Evolutionary conservation across 2,329 filamentous ascomycete genomes (phyloP), one percentile per base, ranked within the genome.

Genomic region (Fusarium setosum): DNA sequence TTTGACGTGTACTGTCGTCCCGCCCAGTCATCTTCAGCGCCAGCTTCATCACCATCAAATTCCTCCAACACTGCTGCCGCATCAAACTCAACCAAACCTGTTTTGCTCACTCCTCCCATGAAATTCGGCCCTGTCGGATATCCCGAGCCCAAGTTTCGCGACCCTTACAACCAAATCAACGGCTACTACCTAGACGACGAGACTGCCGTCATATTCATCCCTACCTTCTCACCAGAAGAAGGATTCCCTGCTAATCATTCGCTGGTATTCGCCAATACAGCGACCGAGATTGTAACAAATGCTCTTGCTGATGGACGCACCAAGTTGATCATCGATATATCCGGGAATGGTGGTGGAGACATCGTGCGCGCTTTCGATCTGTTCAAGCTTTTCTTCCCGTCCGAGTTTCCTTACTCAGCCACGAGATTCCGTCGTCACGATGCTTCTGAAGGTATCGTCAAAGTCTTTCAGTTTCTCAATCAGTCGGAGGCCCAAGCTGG

Each of bases 281-380:
- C 38, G 1, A 41, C 23, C 7, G 18, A 42, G 3, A 53, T 50
- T 21, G 29, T 55, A 2, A 15, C 12, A 4, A 9, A 15, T n/a
- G 62, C 62, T 13, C 1, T 47, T 2, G 42, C 20, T 0, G 29
- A 55, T 7, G 61, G 61, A 2, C 63, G 59, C 6, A 58, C 54
- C 21, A 88, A 86, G 72, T 78, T 92, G 6, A 80, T 92, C 26
- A 84, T 92, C 59, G 90, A 92, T 63, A 71, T 92, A 7, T 82
- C 85, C 5, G 81, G 79, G 3, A 92, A 92, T 64, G 80, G 79
- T 0, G 90, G 89, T 35, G 89, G 90, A 1, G 74, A 75, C 41
- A 71, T 86, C 13, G 67, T 77, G 8, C 77, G 81, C 8, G 83
- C 81, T 2, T 80, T 80, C 41, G 81, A 84, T 40, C 67, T 83